phyloP scores from a whole-genome alignment of 495 filamentous ascomycete species.

The Podospora bellae-mahoneyi region DNA sequence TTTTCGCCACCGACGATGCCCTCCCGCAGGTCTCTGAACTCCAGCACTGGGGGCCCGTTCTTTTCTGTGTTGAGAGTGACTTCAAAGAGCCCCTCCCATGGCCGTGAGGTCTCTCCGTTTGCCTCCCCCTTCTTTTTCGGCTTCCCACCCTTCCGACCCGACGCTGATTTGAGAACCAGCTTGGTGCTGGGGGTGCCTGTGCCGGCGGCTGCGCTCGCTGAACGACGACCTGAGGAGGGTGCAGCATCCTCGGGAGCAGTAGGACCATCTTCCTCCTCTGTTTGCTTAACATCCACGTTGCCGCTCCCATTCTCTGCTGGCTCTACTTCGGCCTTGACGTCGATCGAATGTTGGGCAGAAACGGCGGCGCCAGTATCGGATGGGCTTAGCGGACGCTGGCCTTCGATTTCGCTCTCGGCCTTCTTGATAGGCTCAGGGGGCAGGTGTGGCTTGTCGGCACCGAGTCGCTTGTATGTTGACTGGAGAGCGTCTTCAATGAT shows the following conservation, averaged over 20 bases:
- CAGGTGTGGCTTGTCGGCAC: constrained; percentile 44
- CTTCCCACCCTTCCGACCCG: constrained; percentile 24
- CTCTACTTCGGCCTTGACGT: constrained; percentile 42
- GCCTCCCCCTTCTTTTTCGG: constrained; percentile 28
- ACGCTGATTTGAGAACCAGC: constrained; percentile 15
- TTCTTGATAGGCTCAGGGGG: constrained; percentile 35
- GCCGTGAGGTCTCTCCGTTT: constrained; percentile 32
- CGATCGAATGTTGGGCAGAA: constrained; percentile 44
- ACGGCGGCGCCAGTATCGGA: constrained; percentile 41
- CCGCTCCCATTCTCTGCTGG: constrained; percentile 28
- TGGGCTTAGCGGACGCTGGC: constrained; percentile 43
- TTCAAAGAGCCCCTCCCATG: constrained; percentile 45
- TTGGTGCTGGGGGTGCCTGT: constrained; percentile 14
- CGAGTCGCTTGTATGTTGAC: constrained; percentile 45
- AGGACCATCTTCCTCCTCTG: constrained; percentile 29
- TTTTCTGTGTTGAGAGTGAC: constrained; percentile 36
- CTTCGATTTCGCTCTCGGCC: constrained; percentile 35
- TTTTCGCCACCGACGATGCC: constrained; percentile 43
- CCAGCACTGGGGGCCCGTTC: constrained; percentile 33
- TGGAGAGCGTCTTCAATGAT: constrained; percentile 51
- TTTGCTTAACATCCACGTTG: constrained; percentile 30
- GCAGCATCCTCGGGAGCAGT: constrained; percentile 26
- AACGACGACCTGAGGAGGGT: constrained; percentile 12
- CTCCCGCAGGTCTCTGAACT: constrained; percentile 44
- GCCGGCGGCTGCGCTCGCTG: constrained; percentile 18